Percentiles rank a stretch among this genome's conserved stretches.
phyloP scores from a whole-genome alignment of 169 alveolate genomes.

The Plasmodium sp. region DNA sequence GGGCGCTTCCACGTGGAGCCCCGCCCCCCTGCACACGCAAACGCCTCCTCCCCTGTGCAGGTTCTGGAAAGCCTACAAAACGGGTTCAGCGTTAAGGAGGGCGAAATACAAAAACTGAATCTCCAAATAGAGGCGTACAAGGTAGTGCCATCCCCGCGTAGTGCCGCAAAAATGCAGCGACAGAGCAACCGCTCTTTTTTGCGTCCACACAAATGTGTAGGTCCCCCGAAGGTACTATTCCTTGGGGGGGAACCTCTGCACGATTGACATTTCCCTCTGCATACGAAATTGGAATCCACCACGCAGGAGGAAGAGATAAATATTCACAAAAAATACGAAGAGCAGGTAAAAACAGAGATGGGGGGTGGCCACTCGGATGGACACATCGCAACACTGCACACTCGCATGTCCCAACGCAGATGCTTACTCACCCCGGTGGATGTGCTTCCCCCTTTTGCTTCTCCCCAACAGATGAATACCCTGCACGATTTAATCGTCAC shows the following conservation, averaged over 20 bases:
- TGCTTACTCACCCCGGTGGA: background rate
- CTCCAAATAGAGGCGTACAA: conserved; percentile 57
- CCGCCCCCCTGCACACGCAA: no score
- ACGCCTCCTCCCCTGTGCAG: background rate
- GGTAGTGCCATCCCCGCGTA: background rate
- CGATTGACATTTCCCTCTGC: background rate
- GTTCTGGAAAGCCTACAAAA: conserved; percentile 14
- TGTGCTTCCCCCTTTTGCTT: background rate
- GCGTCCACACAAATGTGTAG: background rate
- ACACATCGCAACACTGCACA: background rate
- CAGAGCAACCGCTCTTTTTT: background rate
- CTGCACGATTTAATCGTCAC: conserved; percentile 63
- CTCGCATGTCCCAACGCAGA: background rate
- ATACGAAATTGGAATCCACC: background rate
- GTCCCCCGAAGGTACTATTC: background rate
- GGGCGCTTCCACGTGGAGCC: background rate
- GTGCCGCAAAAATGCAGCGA: background rate
- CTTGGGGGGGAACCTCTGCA: background rate
- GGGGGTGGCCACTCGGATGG: background rate
- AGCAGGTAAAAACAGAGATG: conserved; percentile 36
- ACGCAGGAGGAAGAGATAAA: conserved; percentile 62
- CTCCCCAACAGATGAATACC: conserved; percentile 32
- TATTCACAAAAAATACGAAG: conserved; percentile 72
- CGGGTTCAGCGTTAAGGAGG: conserved; percentile 12
- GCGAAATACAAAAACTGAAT: conserved; percentile 44